These are phyloP conservation scores for Xylaria scruposa DNA, from an alignment of 495 filamentous ascomycete genomes.

Conservation along the genomic window DNA sequence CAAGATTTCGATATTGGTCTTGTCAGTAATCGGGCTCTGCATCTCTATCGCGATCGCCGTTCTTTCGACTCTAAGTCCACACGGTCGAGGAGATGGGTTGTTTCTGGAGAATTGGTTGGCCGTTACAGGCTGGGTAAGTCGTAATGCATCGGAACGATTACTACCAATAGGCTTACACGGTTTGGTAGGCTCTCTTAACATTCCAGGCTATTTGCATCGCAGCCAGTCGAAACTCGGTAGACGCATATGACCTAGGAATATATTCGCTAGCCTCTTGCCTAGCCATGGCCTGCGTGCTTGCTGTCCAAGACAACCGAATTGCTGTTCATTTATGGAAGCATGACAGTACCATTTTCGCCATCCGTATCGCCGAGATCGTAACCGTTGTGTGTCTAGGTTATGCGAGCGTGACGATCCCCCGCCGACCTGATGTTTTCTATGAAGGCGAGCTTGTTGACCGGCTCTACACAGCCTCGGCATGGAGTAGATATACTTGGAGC, in stretches of 20 bases:
- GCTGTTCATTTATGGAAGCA: conserved; percentile 40
- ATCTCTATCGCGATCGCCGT: conserved; percentile 54
- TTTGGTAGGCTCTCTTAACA: conserved; percentile 47
- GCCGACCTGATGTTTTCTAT: conserved; percentile 70
- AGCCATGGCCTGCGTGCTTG: conserved; percentile 45
- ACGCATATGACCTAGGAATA: conserved; percentile 55
- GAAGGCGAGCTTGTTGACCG: conserved; percentile 67
- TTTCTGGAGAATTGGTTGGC: conserved; percentile 50
- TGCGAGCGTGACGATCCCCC: conserved; percentile 60
- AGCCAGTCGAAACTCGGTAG: conserved; percentile 51
- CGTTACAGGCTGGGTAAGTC: conserved; percentile 55
- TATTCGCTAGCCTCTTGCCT: conserved; percentile 52
- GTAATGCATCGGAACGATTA: conserved; percentile 30
- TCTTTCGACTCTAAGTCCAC: conserved; percentile 42
- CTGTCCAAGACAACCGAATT: conserved; percentile 47
- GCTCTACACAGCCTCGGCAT: conserved; percentile 64
- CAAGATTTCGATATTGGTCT: conserved; percentile 52
- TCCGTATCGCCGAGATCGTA: conserved; percentile 49
- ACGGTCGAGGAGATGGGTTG: conserved; percentile 29
- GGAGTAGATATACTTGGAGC: conserved; percentile 66
- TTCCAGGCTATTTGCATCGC: conserved; percentile 55
- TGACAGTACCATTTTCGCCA: conserved; percentile 34
- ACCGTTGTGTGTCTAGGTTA: conserved; percentile 44
- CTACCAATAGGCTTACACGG: conserved; percentile 31
- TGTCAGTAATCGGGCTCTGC: conserved; percentile 52